phyloP scores from a whole-genome alignment of 495 filamentous ascomycete genomes.

The Penicillium simplicissimum region DNA sequence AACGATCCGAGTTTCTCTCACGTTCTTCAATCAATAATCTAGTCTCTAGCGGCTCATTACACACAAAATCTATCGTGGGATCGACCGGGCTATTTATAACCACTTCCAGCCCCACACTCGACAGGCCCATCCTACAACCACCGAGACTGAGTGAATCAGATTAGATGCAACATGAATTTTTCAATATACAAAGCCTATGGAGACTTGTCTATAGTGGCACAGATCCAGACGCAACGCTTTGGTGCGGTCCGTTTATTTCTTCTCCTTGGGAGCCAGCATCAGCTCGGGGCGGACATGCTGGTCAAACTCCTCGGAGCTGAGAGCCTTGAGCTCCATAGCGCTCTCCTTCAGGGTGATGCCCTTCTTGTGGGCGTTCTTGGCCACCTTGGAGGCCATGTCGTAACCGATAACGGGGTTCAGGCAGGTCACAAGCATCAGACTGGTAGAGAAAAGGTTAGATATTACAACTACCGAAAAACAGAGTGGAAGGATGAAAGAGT shows the following conservation, averaged over 20 bases:
- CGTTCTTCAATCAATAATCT: too few species aligned
- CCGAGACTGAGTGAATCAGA: neutral
- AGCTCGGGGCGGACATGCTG: conserved; percentile 89
- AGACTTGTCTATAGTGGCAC: conserved; percentile 25
- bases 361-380: conserved; percentile 99
- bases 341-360: conserved; percentile 88
- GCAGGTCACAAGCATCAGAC: conserved; percentile 97
- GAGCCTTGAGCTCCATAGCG: conserved; percentile 88
- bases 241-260: conserved; percentile 40
- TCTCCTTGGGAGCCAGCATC: conserved; percentile 83
- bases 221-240: conserved; percentile 5
- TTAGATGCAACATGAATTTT: conserved; percentile 6
- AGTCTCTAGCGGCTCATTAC: too few species aligned
- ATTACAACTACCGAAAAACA: conserved; percentile 10
- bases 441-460: conserved; percentile 38
- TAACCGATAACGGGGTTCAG: conserved; percentile 98
- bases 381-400: conserved; percentile 96
- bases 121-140: neutral
- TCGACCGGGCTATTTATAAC: too few species aligned
- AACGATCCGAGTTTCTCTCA: too few species aligned
- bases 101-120: too few species aligned
- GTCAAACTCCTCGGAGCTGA: conserved; percentile 92
- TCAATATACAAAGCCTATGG: conserved; percentile 31
- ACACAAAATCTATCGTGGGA: too few species aligned
- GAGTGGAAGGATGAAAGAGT: neutral